These are phyloP conservation scores for Chlorella sp. DNA, from an alignment of 139 green algal genomes.

Conservation along the genomic window DNA sequence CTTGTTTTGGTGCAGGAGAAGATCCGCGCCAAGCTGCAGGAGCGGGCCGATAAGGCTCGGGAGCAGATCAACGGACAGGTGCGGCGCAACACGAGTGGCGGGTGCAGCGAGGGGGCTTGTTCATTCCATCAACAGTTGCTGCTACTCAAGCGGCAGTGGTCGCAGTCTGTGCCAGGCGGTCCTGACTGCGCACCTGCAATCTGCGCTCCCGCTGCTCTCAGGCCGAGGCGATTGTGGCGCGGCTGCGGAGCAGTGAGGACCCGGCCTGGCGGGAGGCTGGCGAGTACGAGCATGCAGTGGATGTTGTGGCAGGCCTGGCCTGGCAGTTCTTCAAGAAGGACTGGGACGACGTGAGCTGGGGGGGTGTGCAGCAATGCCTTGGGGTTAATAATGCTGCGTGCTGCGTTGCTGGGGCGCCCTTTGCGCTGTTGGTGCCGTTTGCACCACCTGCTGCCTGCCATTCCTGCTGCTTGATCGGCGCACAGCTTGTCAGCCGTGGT, in stretches of 20 bases:
- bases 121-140: too few relatives aligned
- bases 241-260: not conserved
- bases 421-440: not conserved
- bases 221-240: conserved; percentile 6
- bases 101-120: too few relatives aligned
- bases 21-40: conserved; percentile 23
- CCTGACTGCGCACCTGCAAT: too few relatives aligned
- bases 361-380: too few relatives aligned
- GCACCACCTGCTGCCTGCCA: not conserved
- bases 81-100: not conserved
- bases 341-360: not conserved
- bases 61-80: conserved; percentile 19
- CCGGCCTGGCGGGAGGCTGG: not conserved
- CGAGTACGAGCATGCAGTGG: not conserved
- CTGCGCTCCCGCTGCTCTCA: too few relatives aligned
- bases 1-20: conserved; percentile 3
- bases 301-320: not conserved
- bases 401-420: too few relatives aligned
- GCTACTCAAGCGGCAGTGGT: too few relatives aligned
- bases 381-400: too few relatives aligned
- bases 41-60: not conserved
- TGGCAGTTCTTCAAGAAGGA: conserved; percentile 40
- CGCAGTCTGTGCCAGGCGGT: too few relatives aligned
- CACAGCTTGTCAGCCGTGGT: too few relatives aligned
- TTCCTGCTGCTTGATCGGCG: not conserved